These are phyloP conservation scores for Chalaropsis ovoidea DNA, from an alignment of 2,329 filamentous ascomycete species.

Conservation along the genomic window DNA sequence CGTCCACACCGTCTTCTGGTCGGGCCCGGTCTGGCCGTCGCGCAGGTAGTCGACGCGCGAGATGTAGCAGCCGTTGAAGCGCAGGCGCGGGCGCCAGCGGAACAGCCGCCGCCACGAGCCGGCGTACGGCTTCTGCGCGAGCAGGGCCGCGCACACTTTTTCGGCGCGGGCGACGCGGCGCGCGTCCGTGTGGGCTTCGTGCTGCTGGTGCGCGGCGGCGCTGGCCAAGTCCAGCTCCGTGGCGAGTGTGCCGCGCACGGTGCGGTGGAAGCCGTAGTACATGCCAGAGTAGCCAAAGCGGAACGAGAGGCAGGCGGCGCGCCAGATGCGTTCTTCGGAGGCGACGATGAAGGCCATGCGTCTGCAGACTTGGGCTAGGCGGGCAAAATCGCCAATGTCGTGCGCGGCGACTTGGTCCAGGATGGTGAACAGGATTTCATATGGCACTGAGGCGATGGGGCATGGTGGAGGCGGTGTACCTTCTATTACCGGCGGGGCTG, in stretches of 20 bases:
- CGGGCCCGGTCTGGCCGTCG: constrained; percentile 60
- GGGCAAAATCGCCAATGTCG: constrained; percentile 68
- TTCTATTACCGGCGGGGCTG: constrained; percentile 58
- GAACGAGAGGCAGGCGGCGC: constrained; percentile 55
- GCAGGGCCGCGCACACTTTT: constrained; percentile 24
- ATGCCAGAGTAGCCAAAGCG: constrained; percentile 74
- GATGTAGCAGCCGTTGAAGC: constrained; percentile 95
- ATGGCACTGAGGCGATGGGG: constrained; percentile 64
- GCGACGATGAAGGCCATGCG: constrained; percentile 73
- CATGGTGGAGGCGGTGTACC: constrained; percentile 65
- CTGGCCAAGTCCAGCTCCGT: neutral
- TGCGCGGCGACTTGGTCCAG: constrained; percentile 58
- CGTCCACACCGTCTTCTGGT: constrained; percentile 63
- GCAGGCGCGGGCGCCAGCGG: constrained; percentile 69
- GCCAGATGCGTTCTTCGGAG: constrained; percentile 82
- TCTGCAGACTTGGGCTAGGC: constrained; percentile 73
- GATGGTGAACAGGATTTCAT: constrained; percentile 76
- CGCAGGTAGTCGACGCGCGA: constrained; percentile 92
- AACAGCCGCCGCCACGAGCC: constrained; percentile 61
- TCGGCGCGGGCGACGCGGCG: constrained; percentile 24
- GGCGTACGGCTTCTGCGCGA: constrained; percentile 40
- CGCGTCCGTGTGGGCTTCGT: constrained; percentile 30
- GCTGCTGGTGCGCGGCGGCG: constrained; percentile 30
- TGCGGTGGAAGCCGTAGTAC: constrained; percentile 66
- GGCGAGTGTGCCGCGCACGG: constrained; percentile 32